Base-by-base conservation (phyloP, 257 asterid species). In the Solanum medicagineum region DNA sequence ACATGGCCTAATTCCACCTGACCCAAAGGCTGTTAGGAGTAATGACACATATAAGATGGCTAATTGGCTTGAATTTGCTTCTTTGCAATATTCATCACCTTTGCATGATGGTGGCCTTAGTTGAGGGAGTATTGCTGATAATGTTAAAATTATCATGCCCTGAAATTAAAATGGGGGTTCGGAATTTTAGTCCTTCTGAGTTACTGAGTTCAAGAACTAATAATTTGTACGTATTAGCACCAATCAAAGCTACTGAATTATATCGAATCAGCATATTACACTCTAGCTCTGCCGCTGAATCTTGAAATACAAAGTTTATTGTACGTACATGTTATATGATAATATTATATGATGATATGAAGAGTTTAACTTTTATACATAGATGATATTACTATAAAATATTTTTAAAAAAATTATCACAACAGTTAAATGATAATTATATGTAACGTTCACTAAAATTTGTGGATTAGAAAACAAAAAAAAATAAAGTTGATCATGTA, bases 1-100 rank as follows among this genome's bases (percentile, higher is more conserved):
- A 22, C 98, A 95, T 0, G 98, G 97, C 10, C 98, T 90, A 54
- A 93, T 92, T 1, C 98, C 98, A 0, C 98, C 98, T 5, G 98
- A 91, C 4, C 98, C 98, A 16, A 95, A 26, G 16, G 98, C 96
- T 13, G 94, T 89, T 17, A 95, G 91, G 42, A 94, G 84, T 13
- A 95, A 92, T 2, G 98, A 93, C 7, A 87, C 54, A 80, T 93
- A 95, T 80, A 95, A 94, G 55, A 95, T 85, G 2, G 94, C 92
- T 0, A 95, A 88, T 71, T 95, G 98, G 85, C 90, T 84, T 1
- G 93, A 90, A 84, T 87, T 87, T 12, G 95, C 98, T 89, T 91
- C 87, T 84, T 89, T 6, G 85, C 98, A 94, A 0, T 80, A 56
- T 86, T 92, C 57, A 55, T 83, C 84, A 10, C 10, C 42, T 59